Base-by-base conservation (phyloP, 164 flowering plant species). In the Stephania cephalantha region DNA sequence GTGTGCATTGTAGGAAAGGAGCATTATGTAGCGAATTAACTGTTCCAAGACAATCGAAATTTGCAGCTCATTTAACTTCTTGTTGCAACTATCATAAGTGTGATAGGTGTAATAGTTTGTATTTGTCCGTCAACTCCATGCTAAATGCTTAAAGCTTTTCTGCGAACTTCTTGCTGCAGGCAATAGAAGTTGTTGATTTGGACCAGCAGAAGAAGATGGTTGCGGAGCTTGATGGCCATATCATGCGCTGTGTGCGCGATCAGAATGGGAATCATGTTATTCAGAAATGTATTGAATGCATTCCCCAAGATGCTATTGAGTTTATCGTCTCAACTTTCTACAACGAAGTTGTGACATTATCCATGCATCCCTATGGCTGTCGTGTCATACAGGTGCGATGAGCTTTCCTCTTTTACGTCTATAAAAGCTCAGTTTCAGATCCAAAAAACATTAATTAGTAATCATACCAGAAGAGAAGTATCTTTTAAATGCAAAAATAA, bases 191-290 rank as follows among this genome's bases (percentile, higher is more conserved):
- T 70, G 77, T 78, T 58, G 80, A 78, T 78, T 69, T 78, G 73
- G 76, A 78, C 73, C 76, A 78, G 72, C 80, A 78, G 66, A 78
- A 65, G 12, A 48, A 73, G 13, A 78, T 78, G 80, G 80, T 78
- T 7, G 69, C 73, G 46, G 80, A 78, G 65, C 80, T 78, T 46
- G 80, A 78, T 58, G 77, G 77, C 55, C 77, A 90, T 75, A 76
- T 92, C 46, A 91, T 90, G 91, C 90, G 92, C 5, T 92, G 97
- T 78, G 97, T 92, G 9, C 91, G 93, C 72, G 97, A 92, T 81
- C 97, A 92, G 80, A 92, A 92, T 82, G 97, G 97, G 70, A 93
- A 93, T 76, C 98, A 93, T 84, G 98, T 93, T 70, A 86, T 93
- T 30, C 98, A 93, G 84, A 93, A 93, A 86, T 91, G 96, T 74